Evolutionary conservation across 129 eudicot genomes (phyloP).

Genomic region (Logfia minima): DNA sequence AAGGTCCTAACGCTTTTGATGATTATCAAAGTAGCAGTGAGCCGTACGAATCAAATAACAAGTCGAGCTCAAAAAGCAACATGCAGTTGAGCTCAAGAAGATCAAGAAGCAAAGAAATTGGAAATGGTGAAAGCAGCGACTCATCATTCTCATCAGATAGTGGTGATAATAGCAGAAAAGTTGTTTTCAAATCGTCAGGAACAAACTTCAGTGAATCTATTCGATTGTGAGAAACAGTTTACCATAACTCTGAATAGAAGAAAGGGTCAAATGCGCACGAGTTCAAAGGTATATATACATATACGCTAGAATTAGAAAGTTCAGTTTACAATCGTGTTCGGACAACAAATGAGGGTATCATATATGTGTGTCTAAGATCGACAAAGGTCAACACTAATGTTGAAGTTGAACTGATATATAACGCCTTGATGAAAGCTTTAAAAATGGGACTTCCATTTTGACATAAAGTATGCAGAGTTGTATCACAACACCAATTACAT

Average conservation of each 20-base stretch:
- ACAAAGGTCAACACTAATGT: neutral
- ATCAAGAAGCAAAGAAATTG: slow-evolving; percentile 7
- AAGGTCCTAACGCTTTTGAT: neutral
- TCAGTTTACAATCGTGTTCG: slow-evolving; percentile 33
- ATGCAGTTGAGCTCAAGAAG: slow-evolving; percentile 15
- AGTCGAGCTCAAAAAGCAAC: slow-evolving; percentile 10
- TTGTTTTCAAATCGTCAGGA: neutral
- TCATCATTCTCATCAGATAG: slow-evolving; percentile 29
- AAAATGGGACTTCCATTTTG: no score
- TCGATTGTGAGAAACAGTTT: slow-evolving; percentile 16
- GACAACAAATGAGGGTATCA: slow-evolving; percentile 6
- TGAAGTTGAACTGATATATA: neutral
- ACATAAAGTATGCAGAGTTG: no score
- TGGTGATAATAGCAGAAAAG: slow-evolving; percentile 13
- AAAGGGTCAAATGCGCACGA: slow-evolving; percentile 12
- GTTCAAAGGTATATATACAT: slow-evolving; percentile 19
- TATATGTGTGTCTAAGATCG: neutral
- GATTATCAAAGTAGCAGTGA: slow-evolving; percentile 22
- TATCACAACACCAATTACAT: no score
- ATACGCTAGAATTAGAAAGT: slow-evolving; percentile 19
- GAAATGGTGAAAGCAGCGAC: slow-evolving; percentile 17
- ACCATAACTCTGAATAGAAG: slow-evolving; percentile 18
- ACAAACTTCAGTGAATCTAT: neutral
- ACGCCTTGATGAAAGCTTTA: neutral
- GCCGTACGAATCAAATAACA: neutral